Conservation (phyloP, 768 basidiomycete genomes). For the Butyriboletus loyo region DNA sequence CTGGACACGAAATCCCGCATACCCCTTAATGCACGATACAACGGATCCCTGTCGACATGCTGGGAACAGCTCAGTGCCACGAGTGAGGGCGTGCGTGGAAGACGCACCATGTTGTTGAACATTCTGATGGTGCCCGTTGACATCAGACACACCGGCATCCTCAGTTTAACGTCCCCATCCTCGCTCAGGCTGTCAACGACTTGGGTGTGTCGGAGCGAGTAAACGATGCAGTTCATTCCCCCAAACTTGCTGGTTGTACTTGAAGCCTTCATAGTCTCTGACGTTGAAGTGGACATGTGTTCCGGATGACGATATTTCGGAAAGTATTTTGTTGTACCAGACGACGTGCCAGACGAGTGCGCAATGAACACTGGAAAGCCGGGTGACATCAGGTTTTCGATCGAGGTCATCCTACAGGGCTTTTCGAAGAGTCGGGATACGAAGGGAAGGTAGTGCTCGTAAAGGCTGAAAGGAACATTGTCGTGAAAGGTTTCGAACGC, state of each 20-base stretch:
- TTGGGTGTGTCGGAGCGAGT: conserved; percentile 18
- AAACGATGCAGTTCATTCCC: conserved; percentile 20
- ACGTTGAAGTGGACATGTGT: conserved; percentile 15
- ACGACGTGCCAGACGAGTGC: conserved; percentile 18
- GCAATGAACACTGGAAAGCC: conserved; percentile 25
- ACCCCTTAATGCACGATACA: conserved; percentile 8
- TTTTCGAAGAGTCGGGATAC: conserved; percentile 18
- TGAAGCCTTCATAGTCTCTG: conserved; percentile 11
- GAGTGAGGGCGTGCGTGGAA: not conserved
- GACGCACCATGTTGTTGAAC: conserved; percentile 17
- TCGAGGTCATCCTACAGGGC: conserved; percentile 15
- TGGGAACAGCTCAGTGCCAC: conserved; percentile 2
- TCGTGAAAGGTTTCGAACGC: conserved; percentile 11
- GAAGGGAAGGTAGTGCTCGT: conserved; percentile 20
- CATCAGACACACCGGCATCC: conserved; percentile 19
- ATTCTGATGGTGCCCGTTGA: conserved; percentile 23
- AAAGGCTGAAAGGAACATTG: conserved; percentile 14
- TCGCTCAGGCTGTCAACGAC: conserved; percentile 8
- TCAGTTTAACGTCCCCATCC: conserved; percentile 9
- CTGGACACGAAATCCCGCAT: not conserved
- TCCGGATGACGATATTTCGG: conserved; percentile 22
- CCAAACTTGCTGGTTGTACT: conserved; percentile 5
- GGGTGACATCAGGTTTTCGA: conserved; percentile 21
- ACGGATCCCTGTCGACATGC: conserved; percentile 13
- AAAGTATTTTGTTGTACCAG: conserved; percentile 15